Conservation (phyloP, 345 rosid species). For the Euclidium syriacum region DNA sequence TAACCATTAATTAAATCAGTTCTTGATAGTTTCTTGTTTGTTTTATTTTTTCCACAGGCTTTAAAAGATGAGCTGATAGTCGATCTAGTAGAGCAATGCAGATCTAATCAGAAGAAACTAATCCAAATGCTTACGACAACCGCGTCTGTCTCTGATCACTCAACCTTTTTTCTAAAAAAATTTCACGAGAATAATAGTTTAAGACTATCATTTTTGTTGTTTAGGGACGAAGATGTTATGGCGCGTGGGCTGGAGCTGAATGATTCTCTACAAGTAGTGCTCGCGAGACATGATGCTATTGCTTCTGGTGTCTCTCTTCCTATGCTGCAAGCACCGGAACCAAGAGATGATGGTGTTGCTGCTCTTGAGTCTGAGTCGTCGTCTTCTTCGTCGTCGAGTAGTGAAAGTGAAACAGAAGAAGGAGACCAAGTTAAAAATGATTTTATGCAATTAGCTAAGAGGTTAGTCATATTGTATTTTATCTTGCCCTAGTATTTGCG, state of each 20-base stretch:
- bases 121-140: conserved; percentile 93
- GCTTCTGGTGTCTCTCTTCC: conserved; percentile 60
- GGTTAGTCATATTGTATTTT: no score
- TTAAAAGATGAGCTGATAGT: conserved; percentile 86
- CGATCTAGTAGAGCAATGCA: conserved; percentile 76
- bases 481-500: neutral
- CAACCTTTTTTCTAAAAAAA: no score
- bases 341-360: conserved; percentile 26
- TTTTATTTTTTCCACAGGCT: conserved; percentile 42
- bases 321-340: conserved; percentile 37
- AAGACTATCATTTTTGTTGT: no score
- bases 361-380: conserved; percentile 31
- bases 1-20: no score
- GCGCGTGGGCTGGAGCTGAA: conserved; percentile 82
- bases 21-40: conserved; percentile 8
- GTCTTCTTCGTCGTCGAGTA: conserved; percentile 34
- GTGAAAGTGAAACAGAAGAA: conserved; percentile 47
- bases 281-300: conserved; percentile 79
- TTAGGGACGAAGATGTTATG: conserved; percentile 90
- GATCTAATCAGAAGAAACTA: conserved; percentile 81
- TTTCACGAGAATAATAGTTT: no score
- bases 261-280: conserved; percentile 68
- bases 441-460: conserved; percentile 79
- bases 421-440: conserved; percentile 73
- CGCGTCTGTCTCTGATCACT: conserved; percentile 53